Evolutionary conservation across 805 yeast species (phyloP), one percentile per base, ranked within the genome.

Genomic region (Yarrowia divulgata): DNA sequence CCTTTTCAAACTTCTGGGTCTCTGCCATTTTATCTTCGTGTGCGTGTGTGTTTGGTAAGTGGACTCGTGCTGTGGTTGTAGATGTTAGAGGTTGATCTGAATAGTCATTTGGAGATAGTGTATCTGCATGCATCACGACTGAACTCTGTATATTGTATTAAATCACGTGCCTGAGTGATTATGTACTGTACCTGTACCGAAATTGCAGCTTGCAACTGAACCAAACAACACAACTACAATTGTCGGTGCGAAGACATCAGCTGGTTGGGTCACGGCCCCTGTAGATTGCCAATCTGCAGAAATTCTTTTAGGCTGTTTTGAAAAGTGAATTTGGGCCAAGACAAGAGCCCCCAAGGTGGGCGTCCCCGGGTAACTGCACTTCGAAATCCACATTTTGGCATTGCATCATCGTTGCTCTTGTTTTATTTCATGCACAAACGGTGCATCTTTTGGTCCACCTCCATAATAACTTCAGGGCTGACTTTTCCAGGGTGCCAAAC

Each of bases 41-140:
- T 4, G 29, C 29, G 29, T 23, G 29, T 23, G 29, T 23, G 29
- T 23, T 23, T 23, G 29, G 29, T 23, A 23, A 23, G 29, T 23
- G 29, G 29, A 23, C 29, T 23, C 29, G 29, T 23, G 29, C 29
- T 23, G 29, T 23, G 29, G 29, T 23, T 49, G 39, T 16, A 52
- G 29, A 18, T 54, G 35, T 48, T 37, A 48, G 18, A 48, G 34
- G n/a, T 29, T 49, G 60, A 54, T 54, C 60, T 54, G 62, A 55
- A 23, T 13, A 54, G 60, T 40, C 60, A 37, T 54, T 12, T 34
- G 58, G 58, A 54, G 60, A 54, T 54, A 54, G 60, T 54, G 60
- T 42, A 57, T 57, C 46, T 57, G 62, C 63, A 57, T 57, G 63
- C 63, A 57, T 40, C 37, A 29, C 35, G 63, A 29, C 19, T 16